Evolutionary conservation across 345 rosid species (phyloP), one percentile per base, ranked within the genome.

Genomic region (Citrus reticulata): DNA sequence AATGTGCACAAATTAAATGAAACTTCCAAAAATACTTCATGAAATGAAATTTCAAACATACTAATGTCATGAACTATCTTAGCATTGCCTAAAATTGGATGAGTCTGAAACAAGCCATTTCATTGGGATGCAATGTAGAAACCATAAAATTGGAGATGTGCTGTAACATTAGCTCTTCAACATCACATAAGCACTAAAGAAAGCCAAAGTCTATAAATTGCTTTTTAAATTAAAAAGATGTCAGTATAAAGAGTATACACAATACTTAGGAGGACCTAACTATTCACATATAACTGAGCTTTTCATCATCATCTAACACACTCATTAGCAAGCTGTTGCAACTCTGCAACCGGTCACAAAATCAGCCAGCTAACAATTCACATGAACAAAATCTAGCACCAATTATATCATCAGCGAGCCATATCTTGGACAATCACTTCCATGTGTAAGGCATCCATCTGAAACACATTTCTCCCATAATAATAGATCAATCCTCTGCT

Each of bases 231-330:
- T 59, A 13, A 32, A 7, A 2, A 61, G 58, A 2, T 32, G 79
- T 75, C 46, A 34, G 73, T 58, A 74, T 58, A 63, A 77, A 54
- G 40, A 51, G 70, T 10, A 54, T 78, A 51, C 78, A 70, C 72
- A 42, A 78, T 70, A 42, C 62, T n/a, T 37, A n/a, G 24, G 14
- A 30, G 7, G 62, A 34, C 55, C 51, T 4, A 40, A 49, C 55
- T 39, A 39, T 77, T 51, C 42, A 73, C 76, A 40, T 40, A 29
- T 75, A 22, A 49, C 40, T 51, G 34, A 34, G 9, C 63, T 76
- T 67, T 17, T 62, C 75, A 27, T 74, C 66, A 24, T 67, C 73
- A 25, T 67, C 71, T 55, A 9, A 76, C 51, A 76, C 37, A 20
- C 65, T 76, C 66, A 55, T 66, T 76, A 34, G 20, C 25, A 66